Percentiles rank a stretch among this genome's conserved stretches.
These are phyloP conservation scores for Chrysoporthe cubensis DNA, from an alignment of 2,329 filamentous ascomycete genomes.

Conservation along the genomic window DNA sequence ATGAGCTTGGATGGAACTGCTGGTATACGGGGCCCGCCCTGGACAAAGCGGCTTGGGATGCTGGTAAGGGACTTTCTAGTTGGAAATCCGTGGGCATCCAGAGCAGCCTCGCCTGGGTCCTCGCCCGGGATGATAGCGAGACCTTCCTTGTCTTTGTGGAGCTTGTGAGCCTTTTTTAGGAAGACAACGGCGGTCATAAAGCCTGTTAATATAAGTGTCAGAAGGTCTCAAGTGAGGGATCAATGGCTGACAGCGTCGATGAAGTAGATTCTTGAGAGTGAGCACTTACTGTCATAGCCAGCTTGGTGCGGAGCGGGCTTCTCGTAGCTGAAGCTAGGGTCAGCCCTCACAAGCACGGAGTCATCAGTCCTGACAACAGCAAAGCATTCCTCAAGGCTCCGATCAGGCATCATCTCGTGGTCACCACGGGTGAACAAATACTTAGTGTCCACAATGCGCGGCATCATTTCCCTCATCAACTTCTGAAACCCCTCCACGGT, in stretches of 20 bases:
- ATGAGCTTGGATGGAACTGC: background rate
- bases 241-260: background rate
- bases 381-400: conserved; percentile 30
- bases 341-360: conserved; percentile 12
- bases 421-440: conserved; percentile 72
- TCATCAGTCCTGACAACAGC: background rate
- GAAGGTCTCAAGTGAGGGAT: background rate
- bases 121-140: conserved; percentile 9
- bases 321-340: conserved; percentile 23
- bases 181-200: conserved; percentile 49
- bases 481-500: conserved; percentile 56
- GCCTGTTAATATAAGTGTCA: conserved; percentile 33
- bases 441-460: conserved; percentile 66
- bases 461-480: conserved; percentile 51
- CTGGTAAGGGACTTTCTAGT: background rate
- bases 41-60: background rate
- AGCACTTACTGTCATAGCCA: conserved; percentile 59
- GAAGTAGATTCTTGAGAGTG: background rate
- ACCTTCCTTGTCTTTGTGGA: conserved; percentile 13
- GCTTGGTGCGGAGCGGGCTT: conserved; percentile 53
- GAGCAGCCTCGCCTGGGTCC: background rate
- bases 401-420: conserved; percentile 71
- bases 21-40: background rate
- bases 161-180: conserved; percentile 35
- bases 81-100: background rate